Base-by-base conservation (phyloP, 352 stramenopile species). In the Paralagenidium karlingii region DNA sequence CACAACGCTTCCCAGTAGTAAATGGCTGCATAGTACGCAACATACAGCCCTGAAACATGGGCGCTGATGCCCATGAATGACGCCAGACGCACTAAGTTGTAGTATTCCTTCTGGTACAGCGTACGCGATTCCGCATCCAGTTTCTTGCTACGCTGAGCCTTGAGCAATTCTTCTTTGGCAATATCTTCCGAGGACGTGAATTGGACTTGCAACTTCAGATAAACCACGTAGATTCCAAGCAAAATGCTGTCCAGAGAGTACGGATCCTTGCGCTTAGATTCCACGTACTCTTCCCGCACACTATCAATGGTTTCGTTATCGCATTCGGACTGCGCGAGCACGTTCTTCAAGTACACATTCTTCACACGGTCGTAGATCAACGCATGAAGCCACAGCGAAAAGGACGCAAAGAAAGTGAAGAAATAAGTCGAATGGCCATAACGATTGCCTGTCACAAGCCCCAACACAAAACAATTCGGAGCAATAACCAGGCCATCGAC, bases 311-410 rank as follows among this genome's bases (percentile, higher is more conserved):
- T 82, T 51, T 89, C 75, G 20, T 71, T 69, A 29, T 89, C 70
- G 31, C 69, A 84, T 37, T 89, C 75, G 19, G 69, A 85, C 34
- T 81, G 62, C 10, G 75, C 70, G 15, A 85, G 55, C 11, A 71
- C 65, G 42, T 89, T 86, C 50, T 89, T 70, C 75, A 83, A 86
- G 55, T 86, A 89, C 15, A 79, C 73, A 52, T 89, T 89, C 63
- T 89, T 89, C 34, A 89, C 66, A 46, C 85, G 84, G 55, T 89
- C 75, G 51, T 89, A 89, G 28, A 85, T 68, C 41, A 84, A 69
- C 22, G 75, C 75, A 51, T 89, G 75, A 12, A 83, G 36, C 71
- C 75, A 86, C 24, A 86, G 59, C 24, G 71, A 85, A 36, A 89
- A 59, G 6, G 71, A 71, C 0, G 69, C 58, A 38, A 74, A 47